Evolutionary conservation across 1,139 yeast species (phyloP), one percentile per base, ranked within the genome.

Genomic region (Candida dubliniensis): DNA sequence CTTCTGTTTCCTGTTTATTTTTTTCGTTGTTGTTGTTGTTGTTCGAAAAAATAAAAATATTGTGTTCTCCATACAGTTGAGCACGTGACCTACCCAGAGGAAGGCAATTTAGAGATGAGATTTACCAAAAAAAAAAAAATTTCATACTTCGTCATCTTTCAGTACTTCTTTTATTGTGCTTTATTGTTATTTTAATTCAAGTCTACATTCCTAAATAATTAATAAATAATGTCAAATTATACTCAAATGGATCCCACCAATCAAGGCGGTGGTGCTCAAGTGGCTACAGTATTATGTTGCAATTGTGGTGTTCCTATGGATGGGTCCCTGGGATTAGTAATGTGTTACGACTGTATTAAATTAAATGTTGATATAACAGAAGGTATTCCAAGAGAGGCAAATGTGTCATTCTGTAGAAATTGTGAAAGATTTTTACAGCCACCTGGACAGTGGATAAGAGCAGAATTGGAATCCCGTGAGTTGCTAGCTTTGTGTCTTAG

Each of bases 301-400:
- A 89, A 88, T 84, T 93, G 99, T 84, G 98, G 99, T 67, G 88
- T 87, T 46, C 97, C 99, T 40, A 88, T 95, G 81, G 98, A 93
- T 62, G 98, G 98, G 38, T 87, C 96, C 29, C 75, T 81, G 27
- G 98, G 99, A 27, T 73, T 91, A 51, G 96, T 90, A 27, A 90
- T 93, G 96, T 95, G 99, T 71, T 85, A 88, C 72, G 98, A 95
- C 69, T 93, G 99, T 80, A 89, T 93, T 64, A 88, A 89, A 66
- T 72, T 91, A 58, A 89, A 91, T 4, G 95, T 90, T 47, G 98
- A 93, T 66, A 90, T 93, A 56, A 90, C 99, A 1, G 90, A 86
- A 56, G 97, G 96, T 40, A 91, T 93, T 46, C 98, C 98, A 42
- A 80, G 98, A 64, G 99, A 93, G 64, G 90, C 96, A 12, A 86